A percentile compares a stretch with the other conserved stretches of the same genome.
These are phyloP conservation scores for Cardiospermum halicacabum DNA, from an alignment of 345 rosid genomes.

Conservation along the genomic window DNA sequence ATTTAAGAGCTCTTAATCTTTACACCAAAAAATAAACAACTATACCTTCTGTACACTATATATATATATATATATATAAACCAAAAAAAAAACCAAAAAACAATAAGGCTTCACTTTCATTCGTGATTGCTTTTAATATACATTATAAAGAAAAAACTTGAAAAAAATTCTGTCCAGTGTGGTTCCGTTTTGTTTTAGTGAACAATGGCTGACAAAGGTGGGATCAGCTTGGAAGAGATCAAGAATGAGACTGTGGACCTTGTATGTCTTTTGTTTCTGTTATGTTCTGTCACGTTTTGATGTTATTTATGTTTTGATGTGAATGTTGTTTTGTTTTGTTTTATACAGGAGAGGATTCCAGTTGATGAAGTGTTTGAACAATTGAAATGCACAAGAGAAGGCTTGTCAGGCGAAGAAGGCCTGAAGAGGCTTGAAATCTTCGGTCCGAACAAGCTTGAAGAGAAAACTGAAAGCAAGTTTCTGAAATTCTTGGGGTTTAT, in stretches of 20 bases:
- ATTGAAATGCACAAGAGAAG: slow-evolving; percentile 73
- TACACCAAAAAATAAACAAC: too few relatives aligned
- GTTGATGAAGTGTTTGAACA: slow-evolving; percentile 84
- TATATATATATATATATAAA: too few relatives aligned
- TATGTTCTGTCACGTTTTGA: slow-evolving; percentile 2
- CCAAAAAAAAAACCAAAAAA: too few relatives aligned
- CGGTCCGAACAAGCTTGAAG: slow-evolving; percentile 95
- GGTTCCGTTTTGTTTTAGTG: not conserved
- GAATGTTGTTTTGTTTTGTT: not conserved
- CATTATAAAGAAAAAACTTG: too few relatives aligned
- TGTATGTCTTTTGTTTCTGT: slow-evolving; percentile 23
- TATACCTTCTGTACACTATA: too few relatives aligned
- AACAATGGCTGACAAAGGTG: slow-evolving; percentile 31
- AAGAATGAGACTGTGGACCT: slow-evolving; percentile 55
- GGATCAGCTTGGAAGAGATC: slow-evolving; percentile 51
- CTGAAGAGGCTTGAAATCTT: slow-evolving; percentile 64
- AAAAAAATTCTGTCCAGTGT: not conserved
- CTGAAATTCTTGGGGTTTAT: slow-evolving; percentile 79
- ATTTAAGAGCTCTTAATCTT: too few relatives aligned
- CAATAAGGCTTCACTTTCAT: too few relatives aligned
- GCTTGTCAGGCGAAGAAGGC: slow-evolving; percentile 70
- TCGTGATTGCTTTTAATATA: too few relatives aligned
- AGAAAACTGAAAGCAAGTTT: slow-evolving; percentile 75
- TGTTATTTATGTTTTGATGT: not conserved
- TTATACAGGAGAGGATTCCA: slow-evolving; percentile 68